A percentile compares a stretch with the other conserved stretches of the same genome.
These are phyloP conservation scores for Aegilops bicornis DNA, from an alignment of 176 grass and related monocot species.

Conservation along the genomic window DNA sequence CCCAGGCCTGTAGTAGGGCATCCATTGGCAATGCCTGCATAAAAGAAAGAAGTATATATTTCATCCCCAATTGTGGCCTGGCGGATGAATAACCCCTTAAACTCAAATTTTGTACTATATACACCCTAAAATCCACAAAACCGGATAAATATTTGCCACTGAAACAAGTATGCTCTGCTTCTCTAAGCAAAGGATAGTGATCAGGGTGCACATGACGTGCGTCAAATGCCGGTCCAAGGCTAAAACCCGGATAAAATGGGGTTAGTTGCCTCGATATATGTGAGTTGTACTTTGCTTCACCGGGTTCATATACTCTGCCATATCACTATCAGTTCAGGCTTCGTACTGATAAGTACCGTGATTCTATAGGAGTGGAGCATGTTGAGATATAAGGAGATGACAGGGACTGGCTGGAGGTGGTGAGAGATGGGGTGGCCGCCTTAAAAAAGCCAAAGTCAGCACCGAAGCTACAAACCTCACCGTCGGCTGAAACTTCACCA, in stretches of 20 bases:
- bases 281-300: neutral
- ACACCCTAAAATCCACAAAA: too few species aligned
- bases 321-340: too few species aligned
- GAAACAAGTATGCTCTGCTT: too few species aligned
- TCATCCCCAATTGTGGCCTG: too few species aligned
- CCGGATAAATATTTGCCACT: too few species aligned
- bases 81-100: too few species aligned
- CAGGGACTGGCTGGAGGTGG: conserved; percentile 34
- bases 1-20: too few species aligned
- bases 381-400: conserved; percentile 27
- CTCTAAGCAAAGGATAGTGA: conserved; percentile 55
- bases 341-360: too few species aligned
- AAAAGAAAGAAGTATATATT: too few species aligned
- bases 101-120: too few species aligned
- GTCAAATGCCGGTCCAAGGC: conserved; percentile 54
- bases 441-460: conserved; percentile 58
- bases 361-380: conserved; percentile 35
- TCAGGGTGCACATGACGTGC: conserved; percentile 60
- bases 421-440: conserved; percentile 44
- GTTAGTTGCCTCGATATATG: conserved; percentile 32
- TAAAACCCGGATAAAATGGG: neutral
- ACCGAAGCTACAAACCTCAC: conserved; percentile 61
- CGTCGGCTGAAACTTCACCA: conserved; percentile 33
- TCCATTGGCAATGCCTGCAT: too few species aligned
- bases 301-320: neutral